Evolutionary conservation across 2,329 filamentous ascomycete genomes (phyloP).

Genomic region (Sarocladiaceae sp.): DNA sequence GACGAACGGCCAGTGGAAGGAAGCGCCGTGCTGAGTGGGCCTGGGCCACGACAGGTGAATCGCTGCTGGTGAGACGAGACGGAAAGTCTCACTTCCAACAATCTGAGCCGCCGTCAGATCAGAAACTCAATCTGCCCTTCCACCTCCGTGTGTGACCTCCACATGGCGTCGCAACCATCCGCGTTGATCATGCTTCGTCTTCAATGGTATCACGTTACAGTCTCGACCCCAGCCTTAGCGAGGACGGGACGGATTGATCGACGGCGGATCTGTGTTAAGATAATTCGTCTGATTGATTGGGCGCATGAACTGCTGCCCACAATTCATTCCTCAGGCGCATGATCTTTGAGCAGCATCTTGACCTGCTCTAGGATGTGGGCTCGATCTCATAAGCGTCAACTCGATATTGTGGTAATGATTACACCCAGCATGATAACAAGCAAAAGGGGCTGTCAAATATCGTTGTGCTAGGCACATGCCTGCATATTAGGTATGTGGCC

Average conservation of each 20-base stretch:
- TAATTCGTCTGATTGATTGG: background rate
- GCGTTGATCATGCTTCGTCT: background rate
- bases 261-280: background rate
- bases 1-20: background rate
- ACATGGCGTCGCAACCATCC: background rate
- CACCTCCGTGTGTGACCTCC: no score
- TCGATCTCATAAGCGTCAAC: no score
- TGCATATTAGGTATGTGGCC: no score
- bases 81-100: background rate
- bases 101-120: background rate
- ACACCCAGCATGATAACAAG: no score
- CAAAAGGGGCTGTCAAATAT: no score
- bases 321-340: background rate
- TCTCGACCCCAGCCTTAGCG: background rate
- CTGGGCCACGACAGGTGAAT: no score
- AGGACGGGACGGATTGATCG: background rate
- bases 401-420: no score
- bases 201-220: background rate
- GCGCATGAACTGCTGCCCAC: background rate
- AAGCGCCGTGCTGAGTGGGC: background rate
- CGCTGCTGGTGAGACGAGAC: background rate
- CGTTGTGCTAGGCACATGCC: no score
- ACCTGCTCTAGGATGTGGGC: no score
- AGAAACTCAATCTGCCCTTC: background rate
- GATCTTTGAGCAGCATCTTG: no score